A percentile compares a stretch with the other conserved stretches of the same genome.
Conservation (phyloP, 305 asterid genomes). For the Fraxinus greggii region DNA sequence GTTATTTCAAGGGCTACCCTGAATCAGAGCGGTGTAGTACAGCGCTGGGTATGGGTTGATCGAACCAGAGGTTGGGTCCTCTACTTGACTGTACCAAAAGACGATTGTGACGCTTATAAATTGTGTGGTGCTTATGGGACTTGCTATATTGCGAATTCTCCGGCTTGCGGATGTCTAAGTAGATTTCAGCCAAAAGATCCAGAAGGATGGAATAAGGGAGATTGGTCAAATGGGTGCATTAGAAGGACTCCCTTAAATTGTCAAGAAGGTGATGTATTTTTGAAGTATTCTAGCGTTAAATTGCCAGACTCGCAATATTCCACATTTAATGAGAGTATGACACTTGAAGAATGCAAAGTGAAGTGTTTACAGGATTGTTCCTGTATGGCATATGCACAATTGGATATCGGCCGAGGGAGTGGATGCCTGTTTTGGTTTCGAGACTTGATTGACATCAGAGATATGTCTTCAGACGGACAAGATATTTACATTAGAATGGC, state of each 20-base stretch:
- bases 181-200: not conserved
- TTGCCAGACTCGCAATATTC: conserved; percentile 30
- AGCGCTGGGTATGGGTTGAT: not conserved
- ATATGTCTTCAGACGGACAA: not conserved
- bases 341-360: conserved; percentile 21
- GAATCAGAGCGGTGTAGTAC: not conserved
- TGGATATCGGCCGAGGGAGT: conserved; percentile 15
- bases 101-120: conserved; percentile 33
- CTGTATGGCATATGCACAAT: conserved; percentile 38
- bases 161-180: not conserved
- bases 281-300: conserved; percentile 33
- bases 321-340: conserved; percentile 20
- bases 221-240: conserved; percentile 5
- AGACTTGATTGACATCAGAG: conserved; percentile 12
- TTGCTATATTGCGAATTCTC: not conserved
- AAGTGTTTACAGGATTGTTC: conserved; percentile 36
- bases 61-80: not conserved
- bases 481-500: conserved; percentile 14
- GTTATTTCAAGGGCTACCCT: not conserved
- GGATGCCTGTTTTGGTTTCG: conserved; percentile 24
- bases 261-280: conserved; percentile 28
- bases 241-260: conserved; percentile 17
- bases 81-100: conserved; percentile 17
- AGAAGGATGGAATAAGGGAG: not conserved
- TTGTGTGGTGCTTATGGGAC: conserved; percentile 29